These are phyloP conservation scores for Oidiodendron maius DNA, from an alignment of 495 filamentous ascomycete genomes.

Conservation along the genomic window DNA sequence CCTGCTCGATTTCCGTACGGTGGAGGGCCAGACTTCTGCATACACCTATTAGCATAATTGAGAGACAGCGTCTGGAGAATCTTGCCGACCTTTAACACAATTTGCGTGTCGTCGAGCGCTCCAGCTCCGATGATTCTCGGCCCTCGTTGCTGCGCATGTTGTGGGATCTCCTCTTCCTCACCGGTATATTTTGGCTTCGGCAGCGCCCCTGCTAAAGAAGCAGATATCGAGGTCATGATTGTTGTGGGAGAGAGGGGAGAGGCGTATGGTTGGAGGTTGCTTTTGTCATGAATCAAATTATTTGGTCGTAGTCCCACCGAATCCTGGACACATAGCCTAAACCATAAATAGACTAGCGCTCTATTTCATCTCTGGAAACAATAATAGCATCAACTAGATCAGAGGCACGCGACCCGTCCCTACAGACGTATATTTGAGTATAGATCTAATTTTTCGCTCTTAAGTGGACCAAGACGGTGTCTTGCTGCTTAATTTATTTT, in stretches of 20 bases:
- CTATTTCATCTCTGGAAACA: no score
- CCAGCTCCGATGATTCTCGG: constrained; percentile 72
- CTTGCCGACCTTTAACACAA: constrained; percentile 67
- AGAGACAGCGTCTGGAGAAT: neutral
- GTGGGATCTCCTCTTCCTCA: constrained; percentile 74
- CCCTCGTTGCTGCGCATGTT: constrained; percentile 66
- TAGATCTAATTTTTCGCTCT: no score
- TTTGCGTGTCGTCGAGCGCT: constrained; percentile 76
- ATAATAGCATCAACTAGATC: no score
- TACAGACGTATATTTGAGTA: no score
- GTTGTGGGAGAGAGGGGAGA: constrained; percentile 5
- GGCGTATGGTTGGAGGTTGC: constrained; percentile 8
- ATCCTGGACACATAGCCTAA: constrained; percentile 6
- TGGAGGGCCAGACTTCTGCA: constrained; percentile 75
- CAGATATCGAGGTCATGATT: constrained; percentile 63
- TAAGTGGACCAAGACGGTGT: no score
- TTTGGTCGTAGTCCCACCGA: constrained; percentile 11
- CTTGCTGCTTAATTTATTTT: no score
- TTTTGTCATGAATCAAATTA: constrained; percentile 4
- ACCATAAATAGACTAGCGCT: no score
- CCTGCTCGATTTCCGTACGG: constrained; percentile 76
- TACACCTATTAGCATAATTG: constrained; percentile 10
- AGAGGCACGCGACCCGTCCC: no score
- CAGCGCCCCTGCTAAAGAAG: constrained; percentile 73
- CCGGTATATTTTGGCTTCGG: constrained; percentile 87